Conservation (phyloP, 176 grass and related monocot genomes). For the Otatea glauca region DNA sequence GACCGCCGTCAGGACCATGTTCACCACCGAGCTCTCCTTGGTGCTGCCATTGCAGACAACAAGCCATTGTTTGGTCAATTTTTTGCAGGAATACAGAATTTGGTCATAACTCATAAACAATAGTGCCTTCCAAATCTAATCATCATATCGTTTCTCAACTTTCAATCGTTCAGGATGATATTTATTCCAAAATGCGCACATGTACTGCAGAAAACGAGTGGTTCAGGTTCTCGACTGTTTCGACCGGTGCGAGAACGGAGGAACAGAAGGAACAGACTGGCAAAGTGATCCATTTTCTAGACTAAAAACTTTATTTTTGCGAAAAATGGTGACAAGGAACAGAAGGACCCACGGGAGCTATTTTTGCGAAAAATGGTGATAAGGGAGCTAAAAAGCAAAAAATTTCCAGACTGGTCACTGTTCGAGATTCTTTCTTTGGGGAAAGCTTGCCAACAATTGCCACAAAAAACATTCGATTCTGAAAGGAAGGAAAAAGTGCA, state of each 20-base stretch:
- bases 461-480: constrained; percentile 28
- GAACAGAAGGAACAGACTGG: background rate
- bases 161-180: background rate
- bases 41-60: constrained; percentile 55
- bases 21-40: constrained; percentile 92
- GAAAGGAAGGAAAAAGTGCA: background rate
- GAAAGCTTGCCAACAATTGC: background rate
- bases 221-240: constrained; percentile 17
- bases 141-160: background rate
- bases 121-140: background rate
- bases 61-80: background rate
- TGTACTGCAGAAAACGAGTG: background rate
- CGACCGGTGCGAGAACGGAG: constrained; percentile 9
- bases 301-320: too few species aligned
- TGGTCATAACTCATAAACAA: background rate
- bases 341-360: too few species aligned
- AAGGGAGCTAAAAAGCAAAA: too few species aligned
- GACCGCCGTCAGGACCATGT: constrained; percentile 79
- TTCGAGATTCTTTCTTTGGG: constrained; percentile 31
- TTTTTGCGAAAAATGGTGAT: too few species aligned
- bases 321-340: too few species aligned
- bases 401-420: background rate
- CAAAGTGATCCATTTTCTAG: too few species aligned
- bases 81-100: background rate
- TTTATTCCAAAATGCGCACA: background rate